Evolutionary conservation across 768 basidiomycete genomes (phyloP).

Genomic region (Fistulinella prunicolor): DNA sequence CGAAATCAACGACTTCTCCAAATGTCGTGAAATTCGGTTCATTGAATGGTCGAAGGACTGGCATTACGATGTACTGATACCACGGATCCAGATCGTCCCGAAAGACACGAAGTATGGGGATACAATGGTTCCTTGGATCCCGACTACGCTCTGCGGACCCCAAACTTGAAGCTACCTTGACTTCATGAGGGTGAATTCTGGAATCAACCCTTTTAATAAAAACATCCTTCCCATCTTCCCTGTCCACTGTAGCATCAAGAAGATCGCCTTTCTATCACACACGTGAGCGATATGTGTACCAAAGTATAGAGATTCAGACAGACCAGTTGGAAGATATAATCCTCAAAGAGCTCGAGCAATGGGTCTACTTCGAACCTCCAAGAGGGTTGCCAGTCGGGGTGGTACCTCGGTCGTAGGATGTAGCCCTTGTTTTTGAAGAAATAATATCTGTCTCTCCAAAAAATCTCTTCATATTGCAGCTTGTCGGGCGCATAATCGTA

Average conservation of each 20-base stretch:
- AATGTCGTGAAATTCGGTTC: constrained; percentile 21
- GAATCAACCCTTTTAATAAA: constrained; percentile 15
- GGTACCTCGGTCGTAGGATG: constrained; percentile 24
- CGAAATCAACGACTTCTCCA: constrained; percentile 30
- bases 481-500: too few species aligned
- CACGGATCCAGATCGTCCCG: constrained; percentile 8
- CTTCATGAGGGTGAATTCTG: constrained; percentile 1
- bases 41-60: constrained; percentile 23
- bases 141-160: background rate
- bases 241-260: constrained; percentile 9
- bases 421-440: constrained; percentile 21
- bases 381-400: constrained; percentile 29
- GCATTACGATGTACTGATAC: constrained; percentile 27
- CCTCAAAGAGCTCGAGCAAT: constrained; percentile 3
- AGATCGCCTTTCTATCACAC: background rate
- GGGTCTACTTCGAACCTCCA: constrained; percentile 14
- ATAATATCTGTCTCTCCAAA: constrained; percentile 19
- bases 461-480: background rate
- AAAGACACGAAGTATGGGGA: constrained; percentile 20
- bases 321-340: constrained; percentile 10
- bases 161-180: constrained; percentile 1
- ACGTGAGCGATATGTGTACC: background rate
- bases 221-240: background rate
- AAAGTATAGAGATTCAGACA: background rate
- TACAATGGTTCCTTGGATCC: constrained; percentile 23